Conservation (phyloP, 345 rosid species). For the Geranium brycei region DNA sequence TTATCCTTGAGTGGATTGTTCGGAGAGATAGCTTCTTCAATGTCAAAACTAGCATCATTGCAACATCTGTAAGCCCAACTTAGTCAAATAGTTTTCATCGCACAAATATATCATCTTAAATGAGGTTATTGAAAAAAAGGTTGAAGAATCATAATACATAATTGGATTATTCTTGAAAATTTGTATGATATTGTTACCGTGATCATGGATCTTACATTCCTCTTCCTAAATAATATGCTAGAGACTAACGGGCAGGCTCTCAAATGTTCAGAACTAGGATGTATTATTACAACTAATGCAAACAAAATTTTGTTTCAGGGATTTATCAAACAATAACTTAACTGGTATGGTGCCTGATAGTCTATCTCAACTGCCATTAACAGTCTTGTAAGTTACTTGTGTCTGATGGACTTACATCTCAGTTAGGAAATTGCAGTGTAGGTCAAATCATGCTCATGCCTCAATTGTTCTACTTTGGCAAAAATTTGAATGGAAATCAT, state of each 20-base stretch:
- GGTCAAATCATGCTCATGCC: not conserved
- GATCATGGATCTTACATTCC: too few relatives aligned
- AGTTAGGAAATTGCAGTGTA: not conserved
- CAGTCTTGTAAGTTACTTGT: slow-evolving; percentile 7
- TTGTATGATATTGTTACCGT: too few relatives aligned
- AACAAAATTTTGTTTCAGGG: slow-evolving; percentile 14
- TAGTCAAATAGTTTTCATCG: not conserved
- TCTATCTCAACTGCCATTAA: slow-evolving; percentile 5
- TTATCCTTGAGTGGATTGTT: slow-evolving; percentile 35
- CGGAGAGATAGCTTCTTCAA: slow-evolving; percentile 25
- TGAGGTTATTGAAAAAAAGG: not conserved
- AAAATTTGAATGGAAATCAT: slow-evolving; percentile 37
- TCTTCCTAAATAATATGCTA: too few relatives aligned
- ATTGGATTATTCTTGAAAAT: too few relatives aligned
- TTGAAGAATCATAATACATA: too few relatives aligned
- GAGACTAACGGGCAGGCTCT: too few relatives aligned
- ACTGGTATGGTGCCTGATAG: slow-evolving; percentile 32
- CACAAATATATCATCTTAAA: too few relatives aligned
- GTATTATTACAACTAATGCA: not conserved
- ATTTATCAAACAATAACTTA: slow-evolving; percentile 44
- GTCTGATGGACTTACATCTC: not conserved
- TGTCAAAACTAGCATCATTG: slow-evolving; percentile 24
- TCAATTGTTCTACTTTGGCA: slow-evolving; percentile 7
- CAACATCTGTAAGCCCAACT: slow-evolving; percentile 29
- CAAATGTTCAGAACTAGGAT: too few relatives aligned